A percentile compares a stretch with the other conserved stretches of the same genome.
Evolutionary conservation across 345 rosid species (phyloP).

Genomic region (Raphanus sativus): DNA sequence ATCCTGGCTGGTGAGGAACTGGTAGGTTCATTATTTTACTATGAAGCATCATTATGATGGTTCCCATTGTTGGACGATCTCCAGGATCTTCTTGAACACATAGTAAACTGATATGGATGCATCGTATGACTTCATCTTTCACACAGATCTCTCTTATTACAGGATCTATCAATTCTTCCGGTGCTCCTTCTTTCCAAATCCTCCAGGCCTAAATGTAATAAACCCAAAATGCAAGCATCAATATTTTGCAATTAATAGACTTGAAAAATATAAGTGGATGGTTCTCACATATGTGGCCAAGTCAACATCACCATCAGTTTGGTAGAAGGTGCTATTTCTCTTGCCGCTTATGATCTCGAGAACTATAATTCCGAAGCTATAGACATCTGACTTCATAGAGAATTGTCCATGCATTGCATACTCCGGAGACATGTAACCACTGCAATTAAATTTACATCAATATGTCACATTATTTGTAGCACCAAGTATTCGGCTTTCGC

Average conservation of each 20-base stretch:
- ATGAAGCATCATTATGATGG: not conserved
- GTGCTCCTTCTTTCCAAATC: not conserved
- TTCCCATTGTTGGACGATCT: not conserved
- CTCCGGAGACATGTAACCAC: too few species aligned
- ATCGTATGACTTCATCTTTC: not conserved
- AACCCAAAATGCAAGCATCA: not conserved
- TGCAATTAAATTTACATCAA: too few species aligned
- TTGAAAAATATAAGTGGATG: not conserved
- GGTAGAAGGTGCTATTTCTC: not conserved
- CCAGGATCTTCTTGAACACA: not conserved
- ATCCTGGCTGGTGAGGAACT: not conserved
- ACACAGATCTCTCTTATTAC: not conserved
- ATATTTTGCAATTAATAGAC: not conserved
- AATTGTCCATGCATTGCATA: too few species aligned
- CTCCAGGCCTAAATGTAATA: not conserved
- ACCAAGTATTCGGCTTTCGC: too few species aligned
- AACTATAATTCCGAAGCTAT: too few species aligned
- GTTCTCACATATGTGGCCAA: not conserved
- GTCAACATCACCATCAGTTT: not conserved
- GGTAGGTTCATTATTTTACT: not conserved
- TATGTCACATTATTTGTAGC: too few species aligned
- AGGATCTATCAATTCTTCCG: not conserved
- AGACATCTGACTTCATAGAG: too few species aligned
- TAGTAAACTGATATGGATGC: not conserved
- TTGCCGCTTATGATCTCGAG: too few species aligned